Base-by-base conservation (phyloP, 2,329 filamentous ascomycete species). In the Arthrobotrys conoides region DNA sequence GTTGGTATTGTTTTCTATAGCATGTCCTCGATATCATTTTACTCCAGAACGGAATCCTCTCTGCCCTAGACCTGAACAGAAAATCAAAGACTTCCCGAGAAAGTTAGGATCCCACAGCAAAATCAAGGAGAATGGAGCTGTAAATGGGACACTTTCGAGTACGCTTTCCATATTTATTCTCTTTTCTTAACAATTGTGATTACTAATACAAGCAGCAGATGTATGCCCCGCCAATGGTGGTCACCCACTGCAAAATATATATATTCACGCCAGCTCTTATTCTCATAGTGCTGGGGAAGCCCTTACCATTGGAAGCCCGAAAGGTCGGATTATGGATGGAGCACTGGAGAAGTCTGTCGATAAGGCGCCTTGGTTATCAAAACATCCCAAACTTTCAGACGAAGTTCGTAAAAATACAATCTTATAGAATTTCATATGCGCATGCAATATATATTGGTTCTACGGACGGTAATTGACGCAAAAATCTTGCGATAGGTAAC, bases 371-470 rank as follows among this genome's bases (percentile, higher is more conserved):
- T 70, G 67, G 67, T 18, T 63, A 3, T 30, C 48, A 9, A 30
- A 61, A 18, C 49, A 70, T 30, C 24, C 55, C 9, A 63, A 27
- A 9, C 53, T 63, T 41, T 41, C 67, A 24, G 67, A 71, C 12
- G 18, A 71, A 41, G 67, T 71, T 24, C 59, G 49, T 68, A 12
- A 6, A 10, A 22, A 53, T n/a, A n/a, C n/a, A n/a, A n/a, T n/a
- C n/a, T n/a, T n/a, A n/a, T n/a, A n/a, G n/a, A n/a, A n/a, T n/a
- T n/a, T n/a, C n/a, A n/a, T n/a, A n/a, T n/a, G n/a, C n/a, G n/a
- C n/a, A n/a, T n/a, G n/a, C n/a, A n/a, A n/a, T n/a, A n/a, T n/a
- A n/a, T n/a, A n/a, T n/a, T n/a, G n/a, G n/a, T n/a, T n/a, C n/a
- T n/a, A n/a, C n/a, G n/a, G 33, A 2, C 18, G n/a, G 16, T 46